A percentile compares a stretch with the other conserved stretches of the same genome.
These are phyloP conservation scores for Ophiocordyceps camponoti-leonardi DNA, from an alignment of 2,329 filamentous ascomycete species.

Conservation along the genomic window DNA sequence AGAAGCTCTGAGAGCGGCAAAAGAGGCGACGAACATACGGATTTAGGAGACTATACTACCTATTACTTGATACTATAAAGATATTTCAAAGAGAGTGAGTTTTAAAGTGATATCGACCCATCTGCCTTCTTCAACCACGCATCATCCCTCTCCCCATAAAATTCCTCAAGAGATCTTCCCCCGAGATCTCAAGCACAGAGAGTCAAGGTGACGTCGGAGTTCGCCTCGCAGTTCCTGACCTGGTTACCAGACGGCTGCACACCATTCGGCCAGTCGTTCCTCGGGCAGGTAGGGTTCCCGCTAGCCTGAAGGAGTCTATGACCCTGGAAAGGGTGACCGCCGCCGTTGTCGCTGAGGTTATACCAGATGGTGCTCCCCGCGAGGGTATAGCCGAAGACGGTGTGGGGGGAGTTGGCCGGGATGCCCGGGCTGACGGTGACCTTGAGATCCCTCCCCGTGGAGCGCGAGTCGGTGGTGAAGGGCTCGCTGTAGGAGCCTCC, in stretches of 20 bases:
- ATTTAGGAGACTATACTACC: too few species aligned
- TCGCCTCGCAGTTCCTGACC: slow-evolving; percentile 16
- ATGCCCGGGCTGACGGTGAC: slow-evolving; percentile 10
- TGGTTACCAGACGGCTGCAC: slow-evolving; percentile 18
- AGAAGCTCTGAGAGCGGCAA: too few species aligned
- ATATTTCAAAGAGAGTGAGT: not conserved
- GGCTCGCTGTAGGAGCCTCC: slow-evolving; percentile 15
- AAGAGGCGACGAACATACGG: too few species aligned
- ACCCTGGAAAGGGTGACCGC: slow-evolving; percentile 15
- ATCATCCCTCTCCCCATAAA: not conserved
- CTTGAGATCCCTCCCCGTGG: slow-evolving; percentile 21
- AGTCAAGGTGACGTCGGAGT: slow-evolving; percentile 16
- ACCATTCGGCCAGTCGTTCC: slow-evolving; percentile 18
- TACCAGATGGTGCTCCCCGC: slow-evolving; percentile 18
- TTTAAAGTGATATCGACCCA: not conserved
- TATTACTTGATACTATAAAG: not conserved
- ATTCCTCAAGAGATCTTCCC: too few species aligned
- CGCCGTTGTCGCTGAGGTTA: slow-evolving; percentile 21
- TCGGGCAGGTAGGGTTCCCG: slow-evolving; percentile 12
- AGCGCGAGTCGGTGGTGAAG: slow-evolving; percentile 17
- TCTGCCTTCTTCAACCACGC: not conserved
- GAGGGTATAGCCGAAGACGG: slow-evolving; percentile 21
- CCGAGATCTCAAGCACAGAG: slow-evolving; percentile 10
- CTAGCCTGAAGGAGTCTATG: slow-evolving; percentile 15
- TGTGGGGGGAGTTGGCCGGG: slow-evolving; percentile 22